Evolutionary conservation across 1,139 yeast species (phyloP).

Genomic region (Magnusiomyces magnusii): DNA sequence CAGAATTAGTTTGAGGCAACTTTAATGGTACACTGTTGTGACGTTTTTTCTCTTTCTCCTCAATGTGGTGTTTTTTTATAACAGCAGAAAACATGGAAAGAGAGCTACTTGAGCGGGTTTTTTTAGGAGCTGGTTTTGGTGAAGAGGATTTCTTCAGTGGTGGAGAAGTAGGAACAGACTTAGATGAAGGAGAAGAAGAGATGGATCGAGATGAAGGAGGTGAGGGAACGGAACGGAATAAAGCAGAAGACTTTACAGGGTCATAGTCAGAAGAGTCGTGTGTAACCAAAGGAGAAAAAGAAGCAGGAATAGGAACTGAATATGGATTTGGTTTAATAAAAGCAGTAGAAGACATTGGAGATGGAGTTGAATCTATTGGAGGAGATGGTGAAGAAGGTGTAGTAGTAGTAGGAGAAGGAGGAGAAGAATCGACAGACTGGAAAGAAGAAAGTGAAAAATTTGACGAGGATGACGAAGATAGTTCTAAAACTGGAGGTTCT

Average conservation of each 20-base stretch:
- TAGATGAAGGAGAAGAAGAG: not conserved
- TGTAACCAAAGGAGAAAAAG: not conserved
- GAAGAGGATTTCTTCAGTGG: not conserved
- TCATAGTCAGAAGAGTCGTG: not conserved
- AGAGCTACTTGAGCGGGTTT: not conserved
- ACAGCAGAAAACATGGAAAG: not conserved
- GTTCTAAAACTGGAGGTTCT: not conserved
- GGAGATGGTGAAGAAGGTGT: not conserved
- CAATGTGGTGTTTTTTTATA: not conserved
- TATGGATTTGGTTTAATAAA: not conserved
- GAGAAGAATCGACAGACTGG: not conserved
- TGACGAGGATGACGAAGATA: not conserved
- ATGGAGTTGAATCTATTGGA: not conserved
- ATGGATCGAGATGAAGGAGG: not conserved
- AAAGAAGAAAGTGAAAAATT: not conserved
- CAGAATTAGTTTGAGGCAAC: not conserved
- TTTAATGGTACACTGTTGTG: not conserved
- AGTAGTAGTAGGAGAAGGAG: no score
- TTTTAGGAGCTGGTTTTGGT: not conserved
- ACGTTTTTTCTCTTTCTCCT: not conserved
- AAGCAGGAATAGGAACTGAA: not conserved
- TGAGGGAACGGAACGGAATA: not conserved
- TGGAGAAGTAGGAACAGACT: no score
- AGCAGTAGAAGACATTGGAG: not conserved
- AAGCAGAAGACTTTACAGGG: not conserved